Conservation (phyloP, 2,329 filamentous ascomycete species). For the Cordyceps cicadae region DNA sequence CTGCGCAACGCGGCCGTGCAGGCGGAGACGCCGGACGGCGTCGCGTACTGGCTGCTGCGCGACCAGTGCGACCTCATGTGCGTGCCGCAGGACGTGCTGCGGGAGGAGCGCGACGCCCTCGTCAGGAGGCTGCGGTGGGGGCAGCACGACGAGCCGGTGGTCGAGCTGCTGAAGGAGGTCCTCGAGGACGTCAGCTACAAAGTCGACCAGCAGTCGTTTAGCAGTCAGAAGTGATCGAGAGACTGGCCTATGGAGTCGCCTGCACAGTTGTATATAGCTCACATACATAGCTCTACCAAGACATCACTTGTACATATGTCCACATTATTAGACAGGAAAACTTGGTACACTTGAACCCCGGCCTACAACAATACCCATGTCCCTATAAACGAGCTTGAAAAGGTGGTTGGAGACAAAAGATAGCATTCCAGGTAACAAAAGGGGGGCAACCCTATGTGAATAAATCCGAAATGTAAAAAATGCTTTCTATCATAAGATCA, state of each 20-base stretch:
- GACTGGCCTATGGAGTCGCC: too few relatives aligned
- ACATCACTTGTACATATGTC: not conserved
- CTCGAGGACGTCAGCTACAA: conserved; percentile 11
- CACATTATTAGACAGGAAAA: not conserved
- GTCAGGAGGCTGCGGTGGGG: conserved; percentile 24
- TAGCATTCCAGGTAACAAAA: not conserved
- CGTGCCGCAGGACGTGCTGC: conserved; percentile 23
- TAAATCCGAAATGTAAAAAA: conserved; percentile 2
- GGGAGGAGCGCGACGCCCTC: conserved; percentile 19
- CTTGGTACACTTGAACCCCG: not conserved
- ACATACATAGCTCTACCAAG: not conserved
- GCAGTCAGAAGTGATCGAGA: not conserved
- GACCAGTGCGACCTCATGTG: conserved; percentile 20
- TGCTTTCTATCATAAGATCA: conserved; percentile 9
- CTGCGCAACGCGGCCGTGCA: conserved; percentile 29
- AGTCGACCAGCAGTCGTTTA: not conserved
- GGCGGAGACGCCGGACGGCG: conserved; percentile 19
- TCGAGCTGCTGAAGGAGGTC: conserved; percentile 19
- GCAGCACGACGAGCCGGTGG: conserved; percentile 18
- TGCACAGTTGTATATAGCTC: not conserved
- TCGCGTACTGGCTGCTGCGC: conserved; percentile 26
- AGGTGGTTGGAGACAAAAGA: not conserved
- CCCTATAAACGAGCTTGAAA: not conserved
- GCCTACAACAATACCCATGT: not conserved
- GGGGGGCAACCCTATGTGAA: not conserved